Evolutionary conservation across 768 basidiomycete genomes (phyloP).

Genomic region (Tricholoma terreum): DNA sequence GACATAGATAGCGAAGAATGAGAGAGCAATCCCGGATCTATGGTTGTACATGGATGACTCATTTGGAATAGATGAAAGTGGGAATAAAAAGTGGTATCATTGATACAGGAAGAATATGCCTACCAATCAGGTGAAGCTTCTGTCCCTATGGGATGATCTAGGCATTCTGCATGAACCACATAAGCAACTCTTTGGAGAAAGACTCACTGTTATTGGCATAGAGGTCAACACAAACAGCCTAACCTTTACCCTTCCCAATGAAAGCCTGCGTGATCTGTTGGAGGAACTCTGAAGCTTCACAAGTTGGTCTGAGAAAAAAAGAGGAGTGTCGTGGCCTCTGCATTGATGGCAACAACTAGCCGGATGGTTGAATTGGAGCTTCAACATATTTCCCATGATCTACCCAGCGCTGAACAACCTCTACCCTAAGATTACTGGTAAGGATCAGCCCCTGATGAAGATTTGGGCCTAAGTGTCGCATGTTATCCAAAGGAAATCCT

Average conservation of each 20-base stretch:
- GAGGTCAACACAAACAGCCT: conserved; percentile 30
- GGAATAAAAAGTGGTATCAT: conserved; percentile 21
- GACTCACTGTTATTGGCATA: conserved; percentile 36
- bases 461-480: background rate
- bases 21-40: no score
- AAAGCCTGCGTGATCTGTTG: conserved; percentile 11
- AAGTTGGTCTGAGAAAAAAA: background rate
- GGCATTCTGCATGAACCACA: background rate
- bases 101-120: conserved; percentile 25
- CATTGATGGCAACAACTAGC: conserved; percentile 13
- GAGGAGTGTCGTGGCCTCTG: conserved; percentile 14
- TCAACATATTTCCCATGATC: no score
- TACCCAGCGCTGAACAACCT: no score
- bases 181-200: background rate
- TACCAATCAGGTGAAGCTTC: conserved; percentile 28
- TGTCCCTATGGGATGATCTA: conserved; percentile 34
- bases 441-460: background rate
- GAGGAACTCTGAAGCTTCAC: conserved; percentile 7
- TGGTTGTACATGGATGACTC: no score
- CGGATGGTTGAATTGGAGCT: background rate
- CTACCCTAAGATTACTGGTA: background rate
- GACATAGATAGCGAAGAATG: no score
- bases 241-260: conserved; percentile 20
- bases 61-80: conserved; percentile 14
- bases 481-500: no score